A percentile compares a stretch with the other conserved stretches of the same genome.
Evolutionary conservation across 2,329 filamentous ascomycete species (phyloP).

Genomic region (Hirsutella minnesotensis): DNA sequence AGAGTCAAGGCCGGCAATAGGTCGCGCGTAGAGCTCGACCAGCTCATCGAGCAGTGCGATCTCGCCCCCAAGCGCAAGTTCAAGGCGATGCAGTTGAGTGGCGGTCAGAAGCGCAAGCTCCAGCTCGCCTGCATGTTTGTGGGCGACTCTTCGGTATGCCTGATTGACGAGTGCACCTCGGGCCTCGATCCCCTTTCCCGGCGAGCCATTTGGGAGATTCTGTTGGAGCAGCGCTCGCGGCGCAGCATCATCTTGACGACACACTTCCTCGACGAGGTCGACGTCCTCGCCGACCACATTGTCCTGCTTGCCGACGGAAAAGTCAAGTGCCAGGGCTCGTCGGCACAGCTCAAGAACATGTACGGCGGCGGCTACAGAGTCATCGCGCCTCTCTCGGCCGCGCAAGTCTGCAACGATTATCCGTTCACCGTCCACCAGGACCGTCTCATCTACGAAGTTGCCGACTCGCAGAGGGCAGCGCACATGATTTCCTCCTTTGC

Average conservation of each 20-base stretch:
- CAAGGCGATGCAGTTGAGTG: constrained; percentile 45
- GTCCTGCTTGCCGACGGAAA: constrained; percentile 52
- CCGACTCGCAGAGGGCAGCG: constrained; percentile 11
- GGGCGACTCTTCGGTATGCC: constrained; percentile 53
- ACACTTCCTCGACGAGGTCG: constrained; percentile 60
- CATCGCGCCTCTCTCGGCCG: constrained; percentile 18
- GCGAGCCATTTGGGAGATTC: constrained; percentile 58
- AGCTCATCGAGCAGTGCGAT: constrained; percentile 46
- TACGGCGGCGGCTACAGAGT: constrained; percentile 55
- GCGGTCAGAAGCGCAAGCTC: constrained; percentile 59
- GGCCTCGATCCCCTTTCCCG: constrained; percentile 56
- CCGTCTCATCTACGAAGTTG: constrained; percentile 40
- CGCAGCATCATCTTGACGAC: constrained; percentile 57
- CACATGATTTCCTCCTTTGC: constrained; percentile 17
- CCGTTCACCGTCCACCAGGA: constrained; percentile 40
- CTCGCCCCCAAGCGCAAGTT: constrained; percentile 44
- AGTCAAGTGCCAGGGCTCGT: constrained; percentile 49
- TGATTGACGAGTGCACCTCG: constrained; percentile 58
- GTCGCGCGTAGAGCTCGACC: constrained; percentile 34
- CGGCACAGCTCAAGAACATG: constrained; percentile 50
- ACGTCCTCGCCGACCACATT: constrained; percentile 56
- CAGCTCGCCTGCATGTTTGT: constrained; percentile 63
- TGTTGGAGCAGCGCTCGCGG: constrained; percentile 48
- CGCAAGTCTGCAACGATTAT: constrained; percentile 18
- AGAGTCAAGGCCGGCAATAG: constrained; percentile 36